Base-by-base conservation (phyloP, 169 alveolate species). In the Cryptosporidium sp. region DNA sequence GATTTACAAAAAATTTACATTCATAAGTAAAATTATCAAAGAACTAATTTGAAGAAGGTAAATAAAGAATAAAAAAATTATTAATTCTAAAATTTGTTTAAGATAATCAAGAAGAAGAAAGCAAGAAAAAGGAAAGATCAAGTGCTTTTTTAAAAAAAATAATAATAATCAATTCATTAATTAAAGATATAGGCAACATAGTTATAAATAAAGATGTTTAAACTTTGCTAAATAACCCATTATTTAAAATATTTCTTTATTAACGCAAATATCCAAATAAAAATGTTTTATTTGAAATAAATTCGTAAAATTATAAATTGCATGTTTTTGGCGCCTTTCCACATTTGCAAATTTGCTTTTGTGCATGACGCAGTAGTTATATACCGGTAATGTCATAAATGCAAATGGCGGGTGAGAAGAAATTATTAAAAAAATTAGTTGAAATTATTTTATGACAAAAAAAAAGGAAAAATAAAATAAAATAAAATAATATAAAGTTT, bases 361-460 rank as follows among this genome's bases (percentile, higher is more conserved):
- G 21, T 56, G 67, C 67, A 56, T 56, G 67, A 56, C 67, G 67
- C 67, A 56, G 67, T 56, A 56, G n/a, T 56, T 56, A 56, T 56
- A 23, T 56, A 56, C 67, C 67, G 67, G 67, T 56, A 56, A 56
- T 56, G 67, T 56, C 67, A 56, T 18, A n/a, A 56, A 56, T 56
- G 67, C 67, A 56, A 56, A 56, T 23, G 67, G 67, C 67, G 67
- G 67, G 31, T 16, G 23, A 16, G 18, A 10, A 16, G 35, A 56
- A n/a, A 23, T 56, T 53, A 8, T 9, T 21, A 23, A n/a, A 21
- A 56, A 21, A 53, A n/a, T 7, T 21, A n/a, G 35, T 23, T 6
- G 35, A 8, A 56, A 8, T 23, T 3, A 56, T 21, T 56, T 56
- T n/a, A 37, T 10, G 8, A 56, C 5, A 23, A 56, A 26, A 26